Evolutionary conservation across 164 flowering plant species (phyloP).

Genomic region (Stephania yunnanensis): DNA sequence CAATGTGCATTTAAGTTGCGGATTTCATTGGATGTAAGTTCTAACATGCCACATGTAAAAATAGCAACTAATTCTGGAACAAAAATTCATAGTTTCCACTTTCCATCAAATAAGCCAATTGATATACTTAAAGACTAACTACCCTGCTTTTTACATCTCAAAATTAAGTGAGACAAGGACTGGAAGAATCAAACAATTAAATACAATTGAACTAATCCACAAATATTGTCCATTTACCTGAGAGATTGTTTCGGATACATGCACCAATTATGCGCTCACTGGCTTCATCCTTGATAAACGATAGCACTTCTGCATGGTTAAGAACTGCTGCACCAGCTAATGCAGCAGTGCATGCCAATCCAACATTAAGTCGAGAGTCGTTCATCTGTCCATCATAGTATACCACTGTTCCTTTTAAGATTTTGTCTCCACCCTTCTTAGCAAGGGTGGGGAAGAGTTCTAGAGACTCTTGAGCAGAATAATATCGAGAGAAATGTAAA

Average conservation of each 20-base stretch:
- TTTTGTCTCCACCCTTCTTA: conserved; percentile 55
- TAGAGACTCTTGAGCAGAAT: conserved; percentile 78
- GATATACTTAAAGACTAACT: background rate
- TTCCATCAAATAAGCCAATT: background rate
- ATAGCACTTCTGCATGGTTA: conserved; percentile 89
- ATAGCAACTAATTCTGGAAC: background rate
- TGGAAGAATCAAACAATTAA: background rate
- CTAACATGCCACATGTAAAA: background rate
- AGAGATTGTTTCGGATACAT: conserved; percentile 61
- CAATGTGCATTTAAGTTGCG: background rate
- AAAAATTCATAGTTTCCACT: background rate
- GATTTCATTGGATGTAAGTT: background rate
- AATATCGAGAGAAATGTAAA: conserved; percentile 88
- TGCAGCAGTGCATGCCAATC: conserved; percentile 91
- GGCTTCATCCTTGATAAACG: conserved; percentile 69
- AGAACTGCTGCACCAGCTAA: conserved; percentile 96
- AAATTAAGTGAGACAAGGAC: background rate
- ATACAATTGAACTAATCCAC: background rate
- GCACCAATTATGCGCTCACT: conserved; percentile 72
- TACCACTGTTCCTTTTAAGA: conserved; percentile 87
- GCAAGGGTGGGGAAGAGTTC: conserved; percentile 97
- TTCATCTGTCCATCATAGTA: conserved; percentile 99
- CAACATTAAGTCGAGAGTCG: conserved; percentile 91
- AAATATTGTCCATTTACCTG: conserved; percentile 42
- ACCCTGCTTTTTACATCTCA: background rate